Evolutionary conservation across 352 stramenopile genomes (phyloP).

Genomic region (Pythium rhizo-oryzae): DNA sequence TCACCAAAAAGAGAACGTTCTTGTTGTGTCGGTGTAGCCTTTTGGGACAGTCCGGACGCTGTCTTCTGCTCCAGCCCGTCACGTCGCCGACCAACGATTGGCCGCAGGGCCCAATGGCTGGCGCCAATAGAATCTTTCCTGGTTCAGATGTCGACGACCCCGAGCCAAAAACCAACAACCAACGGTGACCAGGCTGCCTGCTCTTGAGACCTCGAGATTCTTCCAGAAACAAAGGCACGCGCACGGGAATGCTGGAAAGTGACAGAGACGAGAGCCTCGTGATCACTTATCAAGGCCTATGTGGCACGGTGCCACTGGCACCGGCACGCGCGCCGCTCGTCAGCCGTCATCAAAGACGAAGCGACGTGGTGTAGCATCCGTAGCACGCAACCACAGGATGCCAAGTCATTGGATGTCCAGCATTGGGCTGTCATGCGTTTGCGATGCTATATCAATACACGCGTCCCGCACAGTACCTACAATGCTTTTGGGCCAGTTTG

Average conservation of each 20-base stretch:
- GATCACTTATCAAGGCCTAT: background rate
- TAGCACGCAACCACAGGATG: background rate
- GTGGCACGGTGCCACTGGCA: too few relatives aligned
- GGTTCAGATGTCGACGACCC: slow-evolving; percentile 23
- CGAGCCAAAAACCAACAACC: background rate
- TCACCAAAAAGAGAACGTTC: slow-evolving; percentile 36
- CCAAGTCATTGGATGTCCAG: background rate
- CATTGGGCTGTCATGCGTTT: too few relatives aligned
- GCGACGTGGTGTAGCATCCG: slow-evolving; percentile 3
- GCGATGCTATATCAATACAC: background rate
- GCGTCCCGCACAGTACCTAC: background rate
- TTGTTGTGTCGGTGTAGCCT: slow-evolving; percentile 14
- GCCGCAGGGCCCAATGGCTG: background rate
- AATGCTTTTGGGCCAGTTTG: background rate
- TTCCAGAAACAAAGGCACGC: slow-evolving; percentile 25
- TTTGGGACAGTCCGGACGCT: background rate
- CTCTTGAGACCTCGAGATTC: slow-evolving; percentile 4
- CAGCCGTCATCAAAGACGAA: slow-evolving; percentile 1
- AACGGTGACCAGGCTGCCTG: background rate
- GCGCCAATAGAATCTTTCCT: slow-evolving; percentile 24
- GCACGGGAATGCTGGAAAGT: background rate
- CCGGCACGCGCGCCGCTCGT: slow-evolving; percentile 2
- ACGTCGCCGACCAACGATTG: slow-evolving; percentile 19
- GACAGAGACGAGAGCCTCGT: slow-evolving; percentile 5
- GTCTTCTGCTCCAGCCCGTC: slow-evolving; percentile 7